phyloP scores from a whole-genome alignment of 2,329 filamentous ascomycete species.

The Beauveria sp. region DNA sequence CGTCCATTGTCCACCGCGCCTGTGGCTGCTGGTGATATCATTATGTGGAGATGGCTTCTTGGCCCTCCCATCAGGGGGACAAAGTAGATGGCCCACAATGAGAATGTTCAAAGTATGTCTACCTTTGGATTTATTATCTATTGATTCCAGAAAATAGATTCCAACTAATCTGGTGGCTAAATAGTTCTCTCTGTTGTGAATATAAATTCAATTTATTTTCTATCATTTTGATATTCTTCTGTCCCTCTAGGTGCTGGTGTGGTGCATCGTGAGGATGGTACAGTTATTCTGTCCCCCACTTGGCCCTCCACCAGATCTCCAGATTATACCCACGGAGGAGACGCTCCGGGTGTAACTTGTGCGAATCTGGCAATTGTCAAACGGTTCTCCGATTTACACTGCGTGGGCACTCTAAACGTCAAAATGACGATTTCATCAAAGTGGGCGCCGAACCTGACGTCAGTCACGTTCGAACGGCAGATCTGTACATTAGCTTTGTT shows the following conservation, averaged over 20 bases:
- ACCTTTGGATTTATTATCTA: too few relatives aligned
- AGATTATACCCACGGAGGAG: not conserved
- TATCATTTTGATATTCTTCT: too few relatives aligned
- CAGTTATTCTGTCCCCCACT: not conserved
- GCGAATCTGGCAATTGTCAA: not conserved
- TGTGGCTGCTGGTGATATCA: not conserved
- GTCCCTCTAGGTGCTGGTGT: too few relatives aligned
- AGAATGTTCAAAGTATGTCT: too few relatives aligned
- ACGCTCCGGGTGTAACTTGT: not conserved
- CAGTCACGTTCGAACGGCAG: not conserved
- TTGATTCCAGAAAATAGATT: too few relatives aligned
- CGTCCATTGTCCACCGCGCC: too few relatives aligned
- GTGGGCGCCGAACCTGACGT: not conserved
- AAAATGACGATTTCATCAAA: not conserved
- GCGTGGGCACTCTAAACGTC: not conserved
- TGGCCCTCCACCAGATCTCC: not conserved
- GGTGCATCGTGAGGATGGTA: too few relatives aligned
- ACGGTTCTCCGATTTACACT: not conserved
- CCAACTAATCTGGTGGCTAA: too few relatives aligned
- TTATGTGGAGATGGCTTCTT: not conserved
- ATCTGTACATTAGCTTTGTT: too few relatives aligned
- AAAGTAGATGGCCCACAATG: too few relatives aligned
- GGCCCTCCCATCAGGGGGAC: not conserved
- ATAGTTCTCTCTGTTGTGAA: too few relatives aligned
- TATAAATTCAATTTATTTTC: too few relatives aligned